Conservation (phyloP, 495 filamentous ascomycete species). For the Xylaria sp. region DNA sequence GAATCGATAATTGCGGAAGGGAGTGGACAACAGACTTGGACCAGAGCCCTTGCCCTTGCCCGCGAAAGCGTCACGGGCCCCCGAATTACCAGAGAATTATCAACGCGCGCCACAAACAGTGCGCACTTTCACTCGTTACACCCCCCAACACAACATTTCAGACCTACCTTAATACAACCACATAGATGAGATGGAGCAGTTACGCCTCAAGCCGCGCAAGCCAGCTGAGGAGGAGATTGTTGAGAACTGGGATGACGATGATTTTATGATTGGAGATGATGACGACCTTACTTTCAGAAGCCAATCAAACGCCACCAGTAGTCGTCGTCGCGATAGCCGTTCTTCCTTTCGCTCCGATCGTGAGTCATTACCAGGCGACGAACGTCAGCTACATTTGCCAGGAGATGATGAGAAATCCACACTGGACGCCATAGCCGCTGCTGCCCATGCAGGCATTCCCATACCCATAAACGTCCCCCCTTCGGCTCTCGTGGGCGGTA, state of each 20-base stretch:
- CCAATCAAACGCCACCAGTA: slow-evolving; percentile 54
- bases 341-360: slow-evolving; percentile 81
- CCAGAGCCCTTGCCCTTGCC: slow-evolving; percentile 1
- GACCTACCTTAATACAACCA: not conserved
- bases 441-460: slow-evolving; percentile 87
- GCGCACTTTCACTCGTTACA: slow-evolving; percentile 21
- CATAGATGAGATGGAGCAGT: slow-evolving; percentile 58
- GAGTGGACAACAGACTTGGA: slow-evolving; percentile 21
- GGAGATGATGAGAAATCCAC: slow-evolving; percentile 81
- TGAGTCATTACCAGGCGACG: slow-evolving; percentile 79
- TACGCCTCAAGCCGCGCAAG: slow-evolving; percentile 62
- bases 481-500: slow-evolving; percentile 91
- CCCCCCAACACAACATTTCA: slow-evolving; percentile 19
- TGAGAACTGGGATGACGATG: slow-evolving; percentile 88
- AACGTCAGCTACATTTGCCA: slow-evolving; percentile 80
- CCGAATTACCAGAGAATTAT: not conserved
- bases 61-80: not conserved
- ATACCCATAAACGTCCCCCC: slow-evolving; percentile 88
- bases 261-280: slow-evolving; percentile 71
- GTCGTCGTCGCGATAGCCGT: slow-evolving; percentile 73
- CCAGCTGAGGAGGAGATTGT: slow-evolving; percentile 66
- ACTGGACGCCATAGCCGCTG: slow-evolving; percentile 83
- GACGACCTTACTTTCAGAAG: slow-evolving; percentile 73
- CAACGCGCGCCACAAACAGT: slow-evolving; percentile 8
- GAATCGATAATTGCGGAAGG: slow-evolving; percentile 29